Evolutionary conservation across 768 basidiomycete species (phyloP).

Genomic region (Leucocoprinus leucothites): DNA sequence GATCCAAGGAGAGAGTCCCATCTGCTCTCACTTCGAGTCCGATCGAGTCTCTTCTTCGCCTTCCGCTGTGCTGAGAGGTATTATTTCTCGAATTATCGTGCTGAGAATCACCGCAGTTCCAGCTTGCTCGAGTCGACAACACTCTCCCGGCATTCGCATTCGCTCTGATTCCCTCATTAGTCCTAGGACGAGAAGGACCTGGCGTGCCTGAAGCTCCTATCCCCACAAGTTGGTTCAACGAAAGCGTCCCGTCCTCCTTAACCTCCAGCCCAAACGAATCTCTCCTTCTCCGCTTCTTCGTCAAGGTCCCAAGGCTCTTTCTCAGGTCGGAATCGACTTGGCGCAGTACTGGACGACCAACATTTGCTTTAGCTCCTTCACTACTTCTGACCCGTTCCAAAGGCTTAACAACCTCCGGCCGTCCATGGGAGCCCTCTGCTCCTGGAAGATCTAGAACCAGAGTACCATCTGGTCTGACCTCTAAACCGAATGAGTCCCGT

Average conservation of each 20-base stretch:
- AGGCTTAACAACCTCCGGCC: background rate
- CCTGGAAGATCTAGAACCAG: background rate
- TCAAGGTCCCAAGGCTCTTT: background rate
- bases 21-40: background rate
- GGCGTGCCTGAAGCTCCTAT: background rate
- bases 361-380: background rate
- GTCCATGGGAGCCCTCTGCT: too few species aligned
- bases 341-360: background rate
- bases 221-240: background rate
- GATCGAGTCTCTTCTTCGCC: background rate
- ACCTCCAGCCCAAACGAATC: conserved; percentile 5
- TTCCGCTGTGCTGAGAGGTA: background rate
- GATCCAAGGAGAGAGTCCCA: conserved; percentile 1
- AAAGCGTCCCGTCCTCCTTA: background rate
- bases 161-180: background rate
- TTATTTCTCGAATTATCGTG: background rate
- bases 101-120: background rate
- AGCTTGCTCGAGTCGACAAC: background rate
- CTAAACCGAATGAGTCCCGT: conserved; percentile 2
- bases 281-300: background rate
- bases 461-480: background rate
- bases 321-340: background rate
- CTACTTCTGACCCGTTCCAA: background rate
- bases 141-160: background rate
- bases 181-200: background rate